phyloP scores from a whole-genome alignment of 176 grass and related monocot species.

The Triticum monococcum region DNA sequence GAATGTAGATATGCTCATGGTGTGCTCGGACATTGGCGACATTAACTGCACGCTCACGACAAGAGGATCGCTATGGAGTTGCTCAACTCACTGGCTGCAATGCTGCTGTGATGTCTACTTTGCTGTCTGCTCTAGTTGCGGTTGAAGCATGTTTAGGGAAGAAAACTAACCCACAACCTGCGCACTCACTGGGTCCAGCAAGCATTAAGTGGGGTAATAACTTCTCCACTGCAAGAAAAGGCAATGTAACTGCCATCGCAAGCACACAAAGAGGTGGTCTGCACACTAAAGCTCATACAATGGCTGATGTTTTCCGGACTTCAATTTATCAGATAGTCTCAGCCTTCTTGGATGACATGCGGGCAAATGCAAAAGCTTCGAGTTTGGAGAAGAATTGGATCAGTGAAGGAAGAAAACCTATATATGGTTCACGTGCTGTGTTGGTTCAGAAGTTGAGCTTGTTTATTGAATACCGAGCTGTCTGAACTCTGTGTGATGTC shows the following conservation, averaged over 20 bases:
- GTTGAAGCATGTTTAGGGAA: slow-evolving; percentile 91
- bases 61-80: slow-evolving; percentile 84
- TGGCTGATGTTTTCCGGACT: slow-evolving; percentile 77
- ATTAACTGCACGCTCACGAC: slow-evolving; percentile 66
- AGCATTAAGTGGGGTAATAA: slow-evolving; percentile 63
- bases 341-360: slow-evolving; percentile 73
- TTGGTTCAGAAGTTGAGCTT: slow-evolving; percentile 81
- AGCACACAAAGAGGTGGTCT: slow-evolving; percentile 49
- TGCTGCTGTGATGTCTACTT: slow-evolving; percentile 64
- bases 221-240: slow-evolving; percentile 55
- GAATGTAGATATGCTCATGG: slow-evolving; percentile 73
- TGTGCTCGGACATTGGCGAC: slow-evolving; percentile 66
- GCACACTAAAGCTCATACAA: slow-evolving; percentile 61
- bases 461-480: slow-evolving; percentile 73
- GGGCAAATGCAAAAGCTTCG: slow-evolving; percentile 65
- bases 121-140: slow-evolving; percentile 73
- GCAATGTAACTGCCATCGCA: slow-evolving; percentile 44
- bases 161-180: slow-evolving; percentile 57
- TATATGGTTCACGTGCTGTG: slow-evolving; percentile 69
- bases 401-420: slow-evolving; percentile 63
- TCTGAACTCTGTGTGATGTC: slow-evolving; percentile 45
- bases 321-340: slow-evolving; percentile 87
- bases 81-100: slow-evolving; percentile 91
- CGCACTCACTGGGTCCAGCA: slow-evolving; percentile 48
- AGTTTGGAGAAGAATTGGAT: slow-evolving; percentile 92